Base-by-base conservation (phyloP, 495 filamentous ascomycete species). In the Tuber calosporum region DNA sequence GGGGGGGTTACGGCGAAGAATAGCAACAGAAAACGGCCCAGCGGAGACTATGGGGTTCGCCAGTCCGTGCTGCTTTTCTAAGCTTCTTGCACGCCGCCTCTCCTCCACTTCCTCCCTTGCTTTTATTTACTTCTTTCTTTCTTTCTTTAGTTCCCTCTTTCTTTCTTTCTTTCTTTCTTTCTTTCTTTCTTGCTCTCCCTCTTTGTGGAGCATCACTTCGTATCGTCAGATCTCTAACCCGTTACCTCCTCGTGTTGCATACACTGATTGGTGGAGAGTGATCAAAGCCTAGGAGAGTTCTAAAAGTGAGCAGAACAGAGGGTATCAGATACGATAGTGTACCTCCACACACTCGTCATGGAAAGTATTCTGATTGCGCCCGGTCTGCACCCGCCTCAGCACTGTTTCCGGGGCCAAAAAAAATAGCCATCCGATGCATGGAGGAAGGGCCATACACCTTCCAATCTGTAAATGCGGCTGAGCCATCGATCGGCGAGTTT, bases 381-480 rank as follows among this genome's bases (percentile, higher is more conserved):
- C 67, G 73, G 62, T 68, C 34, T 48, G 48, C 69, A 73, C 67
- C 67, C 42, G 74, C 69, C 75, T 76, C 75, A 77, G 75, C 53
- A 70, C 73, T 72, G 75, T 77, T 77, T 77, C 75, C 77, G 34
- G 75, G 69, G 58, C 38, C 53, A 30, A 62, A 30, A 30, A 78
- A 78, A 78, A 73, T 77, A 74, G 74, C 76, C 76, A 70, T 78
- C 76, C 22, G 22, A 53, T 53, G 45, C 73, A 42, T 70, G 74
- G 73, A 68, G 75, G 73, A 75, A 68, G 73, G 45, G 68, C 75
- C 75, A 77, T 69, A 77, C 68, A 22, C 45, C n/a, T 62, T 62
- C n/a, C 30, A 62, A 78, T 78, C 76, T 78, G 76, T 67, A 62
- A 78, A 78, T 78, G 76, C 76, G 76, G 76, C 76, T 78, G 76